Conservation (phyloP, 2,329 filamentous ascomycete species). For the Arthrobotrys musiformis region DNA sequence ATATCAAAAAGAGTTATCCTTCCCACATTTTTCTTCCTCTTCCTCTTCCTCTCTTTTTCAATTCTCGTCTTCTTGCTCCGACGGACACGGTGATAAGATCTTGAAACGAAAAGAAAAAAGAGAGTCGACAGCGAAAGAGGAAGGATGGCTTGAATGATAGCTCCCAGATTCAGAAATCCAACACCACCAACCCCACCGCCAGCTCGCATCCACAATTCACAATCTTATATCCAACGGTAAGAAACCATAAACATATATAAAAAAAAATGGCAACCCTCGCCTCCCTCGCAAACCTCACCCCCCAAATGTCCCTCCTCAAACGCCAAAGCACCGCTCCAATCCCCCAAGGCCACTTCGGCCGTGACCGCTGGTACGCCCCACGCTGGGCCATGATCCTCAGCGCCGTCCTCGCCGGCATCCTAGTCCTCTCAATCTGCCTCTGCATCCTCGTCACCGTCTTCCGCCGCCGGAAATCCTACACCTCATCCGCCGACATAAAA, state of each 20-base stretch:
- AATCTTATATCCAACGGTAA: not conserved
- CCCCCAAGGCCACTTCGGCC: slow-evolving; percentile 50
- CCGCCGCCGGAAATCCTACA: slow-evolving; percentile 8
- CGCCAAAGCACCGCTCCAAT: slow-evolving; percentile 40
- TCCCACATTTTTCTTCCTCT: slow-evolving; percentile 1
- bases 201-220: not conserved
- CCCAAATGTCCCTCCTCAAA: slow-evolving; percentile 42
- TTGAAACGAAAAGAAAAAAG: not conserved
- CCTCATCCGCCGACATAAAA: slow-evolving; percentile 38
- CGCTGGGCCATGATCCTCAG: slow-evolving; percentile 50
- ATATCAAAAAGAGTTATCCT: slow-evolving; percentile 21
- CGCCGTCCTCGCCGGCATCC: slow-evolving; percentile 27
- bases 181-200: slow-evolving; percentile 5
- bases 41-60: not conserved
- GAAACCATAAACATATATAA: not conserved
- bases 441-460: slow-evolving; percentile 10
- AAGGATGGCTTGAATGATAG: slow-evolving; percentile 25
- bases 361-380: slow-evolving; percentile 29
- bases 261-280: slow-evolving; percentile 36
- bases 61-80: not conserved
- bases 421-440: slow-evolving; percentile 1
- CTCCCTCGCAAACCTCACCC: slow-evolving; percentile 21
- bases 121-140: not conserved
- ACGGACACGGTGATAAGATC: slow-evolving; percentile 7
- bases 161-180: slow-evolving; percentile 23